phyloP scores from a whole-genome alignment of 73 alveolate genomes.

The Tetrahymena malaccensis region DNA sequence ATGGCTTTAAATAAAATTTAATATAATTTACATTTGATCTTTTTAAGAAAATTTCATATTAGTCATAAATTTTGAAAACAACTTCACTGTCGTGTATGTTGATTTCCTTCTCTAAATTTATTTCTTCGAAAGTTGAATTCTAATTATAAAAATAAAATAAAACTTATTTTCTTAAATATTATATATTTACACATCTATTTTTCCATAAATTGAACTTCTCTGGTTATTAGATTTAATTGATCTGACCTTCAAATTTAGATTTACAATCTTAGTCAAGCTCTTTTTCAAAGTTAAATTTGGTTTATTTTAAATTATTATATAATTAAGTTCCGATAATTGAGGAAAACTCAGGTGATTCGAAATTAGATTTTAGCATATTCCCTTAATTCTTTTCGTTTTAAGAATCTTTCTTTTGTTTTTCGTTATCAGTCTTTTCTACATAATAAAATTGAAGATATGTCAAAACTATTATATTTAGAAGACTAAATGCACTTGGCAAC shows the following conservation, averaged over 20 bases:
- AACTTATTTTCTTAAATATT: too few species aligned
- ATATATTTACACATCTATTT: not conserved
- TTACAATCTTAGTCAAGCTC: not conserved
- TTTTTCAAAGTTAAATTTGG: not conserved
- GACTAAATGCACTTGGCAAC: not conserved
- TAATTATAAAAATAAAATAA: not conserved
- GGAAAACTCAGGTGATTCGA: not conserved
- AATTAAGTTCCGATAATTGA: not conserved
- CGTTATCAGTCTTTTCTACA: not conserved
- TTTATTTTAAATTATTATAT: not conserved
- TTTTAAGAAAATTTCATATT: not conserved
- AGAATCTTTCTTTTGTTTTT: not conserved
- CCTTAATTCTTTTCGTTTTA: not conserved
- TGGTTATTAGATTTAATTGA: not conserved
- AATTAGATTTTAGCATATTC: not conserved
- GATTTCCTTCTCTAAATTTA: not conserved
- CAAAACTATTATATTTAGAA: not conserved
- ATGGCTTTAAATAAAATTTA: not conserved
- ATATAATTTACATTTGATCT: not conserved
- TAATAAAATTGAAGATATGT: not conserved
- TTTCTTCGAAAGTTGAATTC: not conserved
- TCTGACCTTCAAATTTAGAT: not conserved
- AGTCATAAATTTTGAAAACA: not conserved
- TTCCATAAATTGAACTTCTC: not conserved
- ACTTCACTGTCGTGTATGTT: not conserved